These are phyloP conservation scores for Xylaria sp. DNA, from an alignment of 2,329 filamentous ascomycete genomes.

Conservation along the genomic window DNA sequence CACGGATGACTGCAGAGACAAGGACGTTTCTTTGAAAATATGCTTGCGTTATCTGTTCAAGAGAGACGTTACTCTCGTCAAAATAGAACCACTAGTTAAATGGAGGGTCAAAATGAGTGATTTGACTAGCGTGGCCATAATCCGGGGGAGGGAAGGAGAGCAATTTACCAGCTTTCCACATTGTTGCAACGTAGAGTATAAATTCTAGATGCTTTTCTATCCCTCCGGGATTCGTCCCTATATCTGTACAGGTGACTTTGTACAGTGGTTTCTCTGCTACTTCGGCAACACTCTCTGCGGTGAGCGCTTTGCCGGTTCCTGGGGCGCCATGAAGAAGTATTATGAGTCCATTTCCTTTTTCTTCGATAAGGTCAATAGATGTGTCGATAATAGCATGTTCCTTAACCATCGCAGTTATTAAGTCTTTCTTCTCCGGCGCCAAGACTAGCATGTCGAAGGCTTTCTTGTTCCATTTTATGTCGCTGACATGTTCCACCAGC, in stretches of 20 bases:
- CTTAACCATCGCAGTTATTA: too few species aligned
- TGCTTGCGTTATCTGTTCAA: background rate
- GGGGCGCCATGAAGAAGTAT: slow-evolving; percentile 13
- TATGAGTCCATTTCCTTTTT: slow-evolving; percentile 15
- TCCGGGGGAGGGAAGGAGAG: too few species aligned
- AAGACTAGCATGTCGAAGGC: too few species aligned
- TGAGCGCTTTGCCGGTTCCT: slow-evolving; percentile 15
- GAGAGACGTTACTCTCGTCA: slow-evolving; percentile 21
- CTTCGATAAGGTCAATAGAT: slow-evolving; percentile 1
- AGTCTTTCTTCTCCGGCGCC: too few species aligned
- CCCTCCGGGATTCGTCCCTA: slow-evolving; percentile 12
- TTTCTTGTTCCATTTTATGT: too few species aligned
- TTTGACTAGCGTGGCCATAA: too few species aligned
- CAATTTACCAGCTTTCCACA: slow-evolving; percentile 12
- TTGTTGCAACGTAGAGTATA: slow-evolving; percentile 7
- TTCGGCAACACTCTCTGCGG: slow-evolving; percentile 22
- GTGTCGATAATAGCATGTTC: too few species aligned
- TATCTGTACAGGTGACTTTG: slow-evolving; percentile 14
- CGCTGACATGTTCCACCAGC: too few species aligned
- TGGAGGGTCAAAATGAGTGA: too few species aligned
- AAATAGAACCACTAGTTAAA: too few species aligned
- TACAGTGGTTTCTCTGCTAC: slow-evolving; percentile 12
- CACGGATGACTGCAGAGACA: slow-evolving; percentile 19
- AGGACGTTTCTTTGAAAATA: slow-evolving; percentile 14
- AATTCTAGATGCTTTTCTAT: slow-evolving; percentile 12